Base-by-base conservation (phyloP, 164 flowering plant genomes). In the Aristolochia californica region DNA sequence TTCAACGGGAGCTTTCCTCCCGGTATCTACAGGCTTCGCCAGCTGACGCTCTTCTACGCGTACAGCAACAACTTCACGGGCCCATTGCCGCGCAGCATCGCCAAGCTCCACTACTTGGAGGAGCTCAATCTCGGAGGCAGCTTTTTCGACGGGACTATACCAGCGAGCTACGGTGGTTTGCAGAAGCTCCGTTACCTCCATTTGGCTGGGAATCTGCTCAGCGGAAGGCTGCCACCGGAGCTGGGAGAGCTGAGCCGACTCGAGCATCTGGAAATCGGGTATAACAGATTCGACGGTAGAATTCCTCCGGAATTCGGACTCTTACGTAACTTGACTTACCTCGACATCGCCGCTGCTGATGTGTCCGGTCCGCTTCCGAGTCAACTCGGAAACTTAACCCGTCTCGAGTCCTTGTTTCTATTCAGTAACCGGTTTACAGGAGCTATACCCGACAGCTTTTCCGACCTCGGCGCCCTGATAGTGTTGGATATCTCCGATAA, bases 31-130 rank as follows among this genome's bases (percentile, higher is more conserved):
- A 78, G 68, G 63, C 75, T 86, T 61, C 72, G 59, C 47, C 72
- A 66, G n/a, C 69, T 94, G 44, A 68, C 64, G 10, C 8, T 66
- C 58, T 66, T 90, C 59, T 65, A 80, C 57, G 88, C 91, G 9
- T 94, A 70, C 73, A 94, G 93, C 71, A 94, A 94, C 79, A 86
- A 69, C 67, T 90, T 94, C 75, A 60, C 67, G 0, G 99, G 99
- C 10, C 70, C 80, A 13, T 54, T 94, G 2, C 96, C 99, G 1
- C 34, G 25, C 12, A 93, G 77, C 2, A n/a, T 85, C 34, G 27
- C 62, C n/a, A 45, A 34, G 28, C 78, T 88, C 26, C 66, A 49
- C n/a, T 68, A 61, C 56, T 78, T 93, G 8, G 81, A 85, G 62
- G 45, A 62, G 50, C 81, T 94, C 58, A 90, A 88, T 68, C 82